Evolutionary conservation across 2,329 filamentous ascomycete genomes (phyloP), one percentile per base, ranked within the genome.

Genomic region (Fusarium brachygibbosum): DNA sequence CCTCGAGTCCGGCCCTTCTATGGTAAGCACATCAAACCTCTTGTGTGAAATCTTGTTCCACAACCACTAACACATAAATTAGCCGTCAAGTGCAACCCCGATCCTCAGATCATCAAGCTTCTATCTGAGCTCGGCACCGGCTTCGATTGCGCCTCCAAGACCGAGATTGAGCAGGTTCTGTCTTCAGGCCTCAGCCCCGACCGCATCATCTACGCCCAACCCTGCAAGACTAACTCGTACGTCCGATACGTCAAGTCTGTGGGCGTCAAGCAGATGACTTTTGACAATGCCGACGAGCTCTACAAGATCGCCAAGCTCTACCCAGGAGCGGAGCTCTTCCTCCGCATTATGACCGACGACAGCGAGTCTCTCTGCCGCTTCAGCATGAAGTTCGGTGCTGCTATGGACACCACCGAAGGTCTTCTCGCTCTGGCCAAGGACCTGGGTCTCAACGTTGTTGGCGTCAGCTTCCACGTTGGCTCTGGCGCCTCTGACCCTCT

Each of bases 71-170:
- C 58, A 50, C 14, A 9, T 35, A 13, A 21, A 38, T 8, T 73
- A 95, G 95, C 95, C 74, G 95, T 99, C 85, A 99, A 99, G 85
- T 99, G 96, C 84, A 99, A 99, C 87, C 94, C 95, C 29, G 95
- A 99, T 82, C 88, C 91, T 49, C 90, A 93, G 82, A 91, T 99
- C 69, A 87, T 99, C 72, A 91, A 91, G 78, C 91, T 99, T 72
- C 90, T 99, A 76, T 90, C 93, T 68, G 90, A 89, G 73, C 87
- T 99, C 70, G 96, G 95, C 76, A 94, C 93, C 70, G 96, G 96
- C 76, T 99, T 99, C 80, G 96, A 99, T 82, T 99, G 96, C 82
- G 96, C 96, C 69, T 98, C 95, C 82, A 98, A 98, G 88, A 87
- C 91, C 71, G 96, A 99, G 84, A 98, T 99, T 75, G 94, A 99